Evolutionary conservation across 441 rosid species (phyloP).

Genomic region (Adansonia madagascariensis): DNA sequence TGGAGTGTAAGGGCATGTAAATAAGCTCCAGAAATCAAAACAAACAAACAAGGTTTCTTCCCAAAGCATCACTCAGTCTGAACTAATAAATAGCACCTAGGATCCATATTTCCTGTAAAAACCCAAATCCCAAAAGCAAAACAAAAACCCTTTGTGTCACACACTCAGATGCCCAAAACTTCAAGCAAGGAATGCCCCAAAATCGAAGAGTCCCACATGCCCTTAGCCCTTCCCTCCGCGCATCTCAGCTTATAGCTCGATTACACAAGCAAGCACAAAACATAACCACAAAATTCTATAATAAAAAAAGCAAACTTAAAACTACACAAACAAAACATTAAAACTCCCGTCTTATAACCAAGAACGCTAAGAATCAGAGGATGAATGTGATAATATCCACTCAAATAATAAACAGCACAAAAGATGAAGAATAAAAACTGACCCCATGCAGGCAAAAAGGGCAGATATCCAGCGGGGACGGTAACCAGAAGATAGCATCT

Average conservation of each 20-base stretch:
- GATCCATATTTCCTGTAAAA: slow-evolving; percentile 32
- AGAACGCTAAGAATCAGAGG: background rate
- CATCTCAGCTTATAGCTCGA: slow-evolving; percentile 35
- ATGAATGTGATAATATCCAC: background rate
- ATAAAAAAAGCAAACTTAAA: slow-evolving; percentile 27
- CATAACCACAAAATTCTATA: slow-evolving; percentile 38
- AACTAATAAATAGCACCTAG: slow-evolving; percentile 32
- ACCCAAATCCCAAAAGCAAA: slow-evolving; percentile 26
- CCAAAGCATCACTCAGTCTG: slow-evolving; percentile 38
- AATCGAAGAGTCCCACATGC: slow-evolving; percentile 23
- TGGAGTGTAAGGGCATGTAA: slow-evolving; percentile 23
- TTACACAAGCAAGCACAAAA: slow-evolving; percentile 45
- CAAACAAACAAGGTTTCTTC: slow-evolving; percentile 42
- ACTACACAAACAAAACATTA: slow-evolving; percentile 14
- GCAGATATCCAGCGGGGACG: slow-evolving; percentile 63
- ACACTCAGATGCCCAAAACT: slow-evolving; percentile 34
- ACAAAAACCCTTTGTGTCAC: slow-evolving; percentile 26
- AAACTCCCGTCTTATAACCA: background rate
- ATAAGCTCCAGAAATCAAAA: slow-evolving; percentile 45
- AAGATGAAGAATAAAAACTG: slow-evolving; percentile 38
- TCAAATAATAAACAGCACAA: background rate
- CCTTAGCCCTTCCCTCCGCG: background rate
- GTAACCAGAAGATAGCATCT: slow-evolving; percentile 56
- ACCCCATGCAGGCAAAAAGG: slow-evolving; percentile 73
- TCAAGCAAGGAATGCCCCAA: slow-evolving; percentile 44